A percentile compares a stretch with the other conserved stretches of the same genome.
Evolutionary conservation across 257 asterid genomes (phyloP).

Genomic region (Ajuga chamaepitys): DNA sequence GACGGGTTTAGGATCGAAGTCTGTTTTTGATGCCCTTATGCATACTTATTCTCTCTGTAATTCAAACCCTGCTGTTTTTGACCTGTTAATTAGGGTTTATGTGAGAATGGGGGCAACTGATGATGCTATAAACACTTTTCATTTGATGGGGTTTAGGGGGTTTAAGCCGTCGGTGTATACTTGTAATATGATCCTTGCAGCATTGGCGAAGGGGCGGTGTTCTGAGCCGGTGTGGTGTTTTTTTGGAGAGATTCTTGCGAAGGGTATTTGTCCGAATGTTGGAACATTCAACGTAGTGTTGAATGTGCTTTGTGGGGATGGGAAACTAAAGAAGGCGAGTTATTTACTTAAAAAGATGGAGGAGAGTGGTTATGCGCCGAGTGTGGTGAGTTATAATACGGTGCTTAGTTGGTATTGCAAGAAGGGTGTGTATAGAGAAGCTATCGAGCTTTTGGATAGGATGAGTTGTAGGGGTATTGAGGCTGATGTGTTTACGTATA

Average conservation of each 20-base stretch:
- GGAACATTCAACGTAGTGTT: slow-evolving; percentile 68
- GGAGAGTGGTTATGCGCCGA: slow-evolving; percentile 84
- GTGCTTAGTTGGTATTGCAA: slow-evolving; percentile 81
- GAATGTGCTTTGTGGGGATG: slow-evolving; percentile 62
- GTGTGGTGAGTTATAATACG: slow-evolving; percentile 74
- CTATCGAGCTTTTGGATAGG: slow-evolving; percentile 54
- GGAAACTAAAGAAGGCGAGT: slow-evolving; percentile 61
- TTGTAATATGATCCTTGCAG: slow-evolving; percentile 71
- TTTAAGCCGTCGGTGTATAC: slow-evolving; percentile 68
- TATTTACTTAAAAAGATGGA: slow-evolving; percentile 70
- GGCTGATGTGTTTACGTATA: slow-evolving; percentile 75
- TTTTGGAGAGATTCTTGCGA: slow-evolving; percentile 61
- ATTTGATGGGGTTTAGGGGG: slow-evolving; percentile 53
- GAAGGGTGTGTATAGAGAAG: slow-evolving; percentile 67
- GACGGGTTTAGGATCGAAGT: slow-evolving; percentile 41
- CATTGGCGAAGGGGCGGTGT: slow-evolving; percentile 31
- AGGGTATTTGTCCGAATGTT: slow-evolving; percentile 54
- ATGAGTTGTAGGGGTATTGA: slow-evolving; percentile 74
- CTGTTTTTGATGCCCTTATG: slow-evolving; percentile 59
- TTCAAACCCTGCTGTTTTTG: slow-evolving; percentile 91
- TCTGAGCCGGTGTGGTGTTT: slow-evolving; percentile 59
- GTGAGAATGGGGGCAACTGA: slow-evolving; percentile 33
- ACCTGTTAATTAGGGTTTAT: slow-evolving; percentile 69
- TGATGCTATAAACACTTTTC: slow-evolving; percentile 54
- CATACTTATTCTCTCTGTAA: slow-evolving; percentile 69